Base-by-base conservation (phyloP, 805 yeast genomes). In the Saccharomyces cerevisiae region DNA sequence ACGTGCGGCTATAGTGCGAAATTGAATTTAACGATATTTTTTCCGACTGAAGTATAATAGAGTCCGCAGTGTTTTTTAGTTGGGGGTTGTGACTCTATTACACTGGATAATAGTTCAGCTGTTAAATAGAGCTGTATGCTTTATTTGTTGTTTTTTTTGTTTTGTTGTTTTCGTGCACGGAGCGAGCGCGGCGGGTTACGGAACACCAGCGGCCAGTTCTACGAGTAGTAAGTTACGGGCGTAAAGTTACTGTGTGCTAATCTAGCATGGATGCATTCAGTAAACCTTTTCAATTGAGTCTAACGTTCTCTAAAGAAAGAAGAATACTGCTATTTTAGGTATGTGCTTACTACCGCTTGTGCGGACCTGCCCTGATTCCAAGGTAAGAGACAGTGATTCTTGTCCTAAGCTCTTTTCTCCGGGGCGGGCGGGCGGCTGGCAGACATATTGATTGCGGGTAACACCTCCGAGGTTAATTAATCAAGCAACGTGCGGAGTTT, bases 131-230 rank as follows among this genome's bases (percentile, higher is more conserved):
- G 30, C 29, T 14, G 29, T 24, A 5, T n/a, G 30, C 14, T 31
- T 9, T 31, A 13, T 21, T 31, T 51, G 52, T 43, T 50, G 48
- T 48, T 52, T 54, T 54, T 36, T 36, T 36, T 36, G 43, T 36
- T 36, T 36, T 36, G 43, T 36, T 36, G 43, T 36, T 36, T 36
- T 36, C 43, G 43, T 36, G 43, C 43, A 21, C 43, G 43, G 43
- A 36, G 43, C 43, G 17, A 36, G 17, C 17, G 43, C 43, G 43
- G 43, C 43, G 43, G 43, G 43, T 36, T 36, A 36, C 43, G 13
- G 4, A 14, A 8, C 41, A 14, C 10, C 21, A n/a, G 41, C 41
- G 17, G 21, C 41, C 21, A 36, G 5, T 9, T 2, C 9, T 6
- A 8, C 6, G 43, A 36, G 21, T 3, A 10, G 6, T 17, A 10